phyloP scores from a whole-genome alignment of 768 basidiomycete species.

The Boletus reticuloceps region DNA sequence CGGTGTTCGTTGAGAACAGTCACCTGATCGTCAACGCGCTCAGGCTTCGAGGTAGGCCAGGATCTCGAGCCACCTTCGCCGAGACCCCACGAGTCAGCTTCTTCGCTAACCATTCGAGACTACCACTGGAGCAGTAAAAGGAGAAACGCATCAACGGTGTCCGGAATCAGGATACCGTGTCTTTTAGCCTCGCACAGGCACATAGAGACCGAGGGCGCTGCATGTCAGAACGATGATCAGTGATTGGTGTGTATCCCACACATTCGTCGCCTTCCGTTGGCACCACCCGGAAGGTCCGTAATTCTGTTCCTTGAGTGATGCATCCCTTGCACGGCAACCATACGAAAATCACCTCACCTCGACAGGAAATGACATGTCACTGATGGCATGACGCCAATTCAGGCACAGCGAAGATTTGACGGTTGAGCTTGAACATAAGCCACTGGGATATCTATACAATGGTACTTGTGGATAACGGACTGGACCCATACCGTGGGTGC shows the following conservation, averaged over 20 bases:
- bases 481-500: constrained; percentile 11
- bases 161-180: neutral
- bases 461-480: neutral
- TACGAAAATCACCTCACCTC: neutral
- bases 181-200: constrained; percentile 16
- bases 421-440: neutral
- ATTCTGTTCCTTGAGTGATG: too few relatives aligned
- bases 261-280: constrained; percentile 17
- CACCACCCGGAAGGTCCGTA: constrained; percentile 1
- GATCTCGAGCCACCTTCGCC: neutral
- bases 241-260: constrained; percentile 17
- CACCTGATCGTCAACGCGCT: neutral
- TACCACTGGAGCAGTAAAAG: neutral
- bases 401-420: neutral
- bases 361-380: neutral
- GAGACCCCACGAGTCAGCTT: neutral
- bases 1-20: constrained; percentile 61
- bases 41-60: neutral
- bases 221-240: constrained; percentile 1
- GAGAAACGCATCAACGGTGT: neutral
- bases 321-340: too few relatives aligned
- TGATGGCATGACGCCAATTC: neutral
- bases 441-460: neutral
- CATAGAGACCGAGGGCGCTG: constrained; percentile 4
- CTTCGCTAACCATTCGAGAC: constrained; percentile 12